These are phyloP conservation scores for Leccinellum rugosiceps DNA, from an alignment of 768 basidiomycete genomes.

Conservation along the genomic window DNA sequence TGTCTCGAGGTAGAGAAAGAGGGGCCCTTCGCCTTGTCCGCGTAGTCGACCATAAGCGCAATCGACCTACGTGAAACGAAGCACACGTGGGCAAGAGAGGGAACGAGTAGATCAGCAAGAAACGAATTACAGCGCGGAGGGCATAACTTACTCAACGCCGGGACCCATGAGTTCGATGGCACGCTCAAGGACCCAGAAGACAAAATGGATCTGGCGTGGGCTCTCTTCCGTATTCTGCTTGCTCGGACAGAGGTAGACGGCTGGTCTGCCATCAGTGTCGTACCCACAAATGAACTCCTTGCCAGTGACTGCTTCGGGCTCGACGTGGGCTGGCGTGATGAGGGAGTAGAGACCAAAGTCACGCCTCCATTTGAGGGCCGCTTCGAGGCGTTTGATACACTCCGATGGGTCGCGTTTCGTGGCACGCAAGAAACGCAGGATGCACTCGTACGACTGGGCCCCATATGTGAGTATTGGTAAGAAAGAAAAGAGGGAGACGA, in stretches of 20 bases:
- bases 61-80: constrained; percentile 46
- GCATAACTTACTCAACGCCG: constrained; percentile 68
- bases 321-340: constrained; percentile 59
- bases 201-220: constrained; percentile 68
- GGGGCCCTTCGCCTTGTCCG: constrained; percentile 62
- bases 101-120: background rate
- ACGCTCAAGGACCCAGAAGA: constrained; percentile 77
- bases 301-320: constrained; percentile 79
- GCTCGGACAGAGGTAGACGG: constrained; percentile 62
- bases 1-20: constrained; percentile 37
- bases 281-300: constrained; percentile 80
- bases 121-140: background rate
- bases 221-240: constrained; percentile 78
- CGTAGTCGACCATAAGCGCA: constrained; percentile 73
- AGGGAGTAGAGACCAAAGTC: constrained; percentile 70
- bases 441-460: constrained; percentile 59
- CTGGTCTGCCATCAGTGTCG: constrained; percentile 65
- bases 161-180: constrained; percentile 74
- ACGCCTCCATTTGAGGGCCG: constrained; percentile 74
- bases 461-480: background rate
- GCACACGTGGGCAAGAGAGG: background rate
- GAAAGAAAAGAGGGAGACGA: constrained; percentile 18
- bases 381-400: constrained; percentile 65
- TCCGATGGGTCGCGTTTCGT: constrained; percentile 64
- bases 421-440: constrained; percentile 76